Conservation (phyloP, 208 protist genomes). For the Crithidia bombi region DNA sequence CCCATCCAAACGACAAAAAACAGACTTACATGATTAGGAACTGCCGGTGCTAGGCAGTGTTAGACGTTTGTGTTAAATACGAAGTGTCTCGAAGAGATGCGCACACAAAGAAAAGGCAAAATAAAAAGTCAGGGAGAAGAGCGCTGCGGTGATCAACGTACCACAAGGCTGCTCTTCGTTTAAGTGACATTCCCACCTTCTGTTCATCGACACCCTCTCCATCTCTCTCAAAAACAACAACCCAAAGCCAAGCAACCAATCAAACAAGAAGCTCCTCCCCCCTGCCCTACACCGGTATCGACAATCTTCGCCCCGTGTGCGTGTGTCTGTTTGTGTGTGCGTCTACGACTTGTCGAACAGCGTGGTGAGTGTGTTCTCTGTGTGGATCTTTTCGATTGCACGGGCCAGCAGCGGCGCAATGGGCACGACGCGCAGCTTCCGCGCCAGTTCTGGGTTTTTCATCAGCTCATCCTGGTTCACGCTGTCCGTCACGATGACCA, state of each 20-base stretch:
- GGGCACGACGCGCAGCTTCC: conserved; percentile 83
- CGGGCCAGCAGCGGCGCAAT: conserved; percentile 83
- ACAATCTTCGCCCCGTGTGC: no score
- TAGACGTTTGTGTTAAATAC: no score
- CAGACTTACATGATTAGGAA: no score
- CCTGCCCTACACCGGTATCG: no score
- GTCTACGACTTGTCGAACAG: conserved; percentile 72
- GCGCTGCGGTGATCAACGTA: background rate
- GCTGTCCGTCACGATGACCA: conserved; percentile 84
- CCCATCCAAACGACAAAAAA: no score
- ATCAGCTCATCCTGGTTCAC: conserved; percentile 81
- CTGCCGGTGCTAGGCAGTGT: no score
- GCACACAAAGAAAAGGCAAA: background rate
- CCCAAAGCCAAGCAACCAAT: no score
- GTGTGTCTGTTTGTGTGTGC: no score
- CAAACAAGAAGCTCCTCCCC: no score
- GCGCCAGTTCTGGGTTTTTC: conserved; percentile 65
- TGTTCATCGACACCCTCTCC: no score
- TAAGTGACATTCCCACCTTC: background rate
- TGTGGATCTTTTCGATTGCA: conserved; percentile 89
- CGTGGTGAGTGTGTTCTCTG: conserved; percentile 75
- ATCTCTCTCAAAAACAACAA: background rate
- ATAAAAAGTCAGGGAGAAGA: background rate
- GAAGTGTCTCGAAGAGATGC: no score
- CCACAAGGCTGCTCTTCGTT: background rate